phyloP scores from a whole-genome alignment of 768 basidiomycete genomes.

The Lactifluus volemus region DNA sequence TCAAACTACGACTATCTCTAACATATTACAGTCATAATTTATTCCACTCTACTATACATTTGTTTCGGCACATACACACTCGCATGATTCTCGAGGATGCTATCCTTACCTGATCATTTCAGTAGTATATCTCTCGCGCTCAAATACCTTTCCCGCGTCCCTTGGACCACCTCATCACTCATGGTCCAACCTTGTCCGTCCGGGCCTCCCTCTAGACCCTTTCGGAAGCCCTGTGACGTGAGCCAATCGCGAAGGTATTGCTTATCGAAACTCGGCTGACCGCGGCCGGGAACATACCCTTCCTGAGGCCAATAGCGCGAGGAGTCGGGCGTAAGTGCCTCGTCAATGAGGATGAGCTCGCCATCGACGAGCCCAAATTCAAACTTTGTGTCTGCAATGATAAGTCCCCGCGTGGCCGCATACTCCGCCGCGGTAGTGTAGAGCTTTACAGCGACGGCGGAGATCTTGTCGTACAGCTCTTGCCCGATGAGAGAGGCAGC shows the following conservation, averaged over 20 bases:
- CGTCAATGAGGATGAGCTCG: constrained; percentile 83
- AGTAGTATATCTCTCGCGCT: constrained; percentile 60
- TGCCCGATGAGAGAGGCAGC: constrained; percentile 60
- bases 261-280: constrained; percentile 93
- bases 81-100: background rate
- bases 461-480: constrained; percentile 52
- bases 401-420: constrained; percentile 68
- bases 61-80: background rate
- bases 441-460: constrained; percentile 50
- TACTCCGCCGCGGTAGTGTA: constrained; percentile 71
- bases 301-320: constrained; percentile 91
- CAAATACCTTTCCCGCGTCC: constrained; percentile 69
- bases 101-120: background rate
- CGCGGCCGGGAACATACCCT: constrained; percentile 59
- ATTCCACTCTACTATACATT: background rate
- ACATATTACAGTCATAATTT: background rate
- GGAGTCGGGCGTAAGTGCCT: constrained; percentile 95
- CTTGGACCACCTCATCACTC: constrained; percentile 62
- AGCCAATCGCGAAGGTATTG: constrained; percentile 94
- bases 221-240: constrained; percentile 58
- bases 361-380: constrained; percentile 79
- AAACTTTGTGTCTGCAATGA: constrained; percentile 97
- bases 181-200: constrained; percentile 73
- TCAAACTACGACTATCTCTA: background rate
- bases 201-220: constrained; percentile 70